These are phyloP conservation scores for Albifimbria verrucaria DNA, from an alignment of 2,329 filamentous ascomycete species.

Conservation along the genomic window DNA sequence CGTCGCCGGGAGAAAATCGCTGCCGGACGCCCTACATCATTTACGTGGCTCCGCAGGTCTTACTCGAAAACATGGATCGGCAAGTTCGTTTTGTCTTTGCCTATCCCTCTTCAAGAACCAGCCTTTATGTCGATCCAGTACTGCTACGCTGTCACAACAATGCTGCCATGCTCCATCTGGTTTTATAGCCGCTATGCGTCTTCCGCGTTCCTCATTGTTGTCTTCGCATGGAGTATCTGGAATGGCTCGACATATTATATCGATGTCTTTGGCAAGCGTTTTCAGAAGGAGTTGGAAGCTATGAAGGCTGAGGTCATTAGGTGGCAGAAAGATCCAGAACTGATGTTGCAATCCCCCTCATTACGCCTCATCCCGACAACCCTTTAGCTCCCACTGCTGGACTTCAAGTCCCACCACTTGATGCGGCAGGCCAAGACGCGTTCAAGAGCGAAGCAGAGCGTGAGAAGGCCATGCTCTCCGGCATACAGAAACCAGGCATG, in stretches of 20 bases:
- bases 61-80: conserved; percentile 91
- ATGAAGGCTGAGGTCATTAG: conserved; percentile 85
- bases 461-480: conserved; percentile 13
- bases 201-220: conserved; percentile 67
- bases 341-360: conserved; percentile 32
- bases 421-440: conserved; percentile 2
- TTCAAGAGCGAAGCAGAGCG: conserved; percentile 14
- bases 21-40: conserved; percentile 90
- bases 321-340: conserved; percentile 68
- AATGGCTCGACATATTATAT: conserved; percentile 98
- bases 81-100: conserved; percentile 75
- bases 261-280: conserved; percentile 93
- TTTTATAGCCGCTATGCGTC: conserved; percentile 85
- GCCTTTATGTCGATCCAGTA: conserved; percentile 98
- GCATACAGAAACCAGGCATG: conserved; percentile 11
- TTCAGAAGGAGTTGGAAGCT: conserved; percentile 92
- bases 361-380: conserved; percentile 26
- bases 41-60: conserved; percentile 91
- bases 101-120: conserved; percentile 72
- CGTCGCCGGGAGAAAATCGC: conserved; percentile 94
- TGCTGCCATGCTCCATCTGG: conserved; percentile 93
- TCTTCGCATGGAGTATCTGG: conserved; percentile 96
- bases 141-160: conserved; percentile 82
- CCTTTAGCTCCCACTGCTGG: conserved; percentile 9
- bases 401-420: conserved; percentile 12